Evolutionary conservation across 148 eudicot genomes (phyloP).

Genomic region (Diospyros lotus): DNA sequence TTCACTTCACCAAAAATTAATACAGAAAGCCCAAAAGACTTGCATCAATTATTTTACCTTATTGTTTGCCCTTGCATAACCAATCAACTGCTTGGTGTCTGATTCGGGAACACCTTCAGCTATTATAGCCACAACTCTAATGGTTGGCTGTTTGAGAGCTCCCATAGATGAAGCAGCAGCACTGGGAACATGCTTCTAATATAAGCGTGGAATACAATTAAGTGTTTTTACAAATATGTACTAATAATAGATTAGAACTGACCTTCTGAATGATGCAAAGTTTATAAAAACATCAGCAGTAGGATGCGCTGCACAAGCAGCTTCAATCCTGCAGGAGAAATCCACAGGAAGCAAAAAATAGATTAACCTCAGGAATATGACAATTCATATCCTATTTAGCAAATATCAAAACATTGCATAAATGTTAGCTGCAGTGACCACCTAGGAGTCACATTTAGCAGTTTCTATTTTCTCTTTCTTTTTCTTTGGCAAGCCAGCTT

Average conservation of each 20-base stretch:
- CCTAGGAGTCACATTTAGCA: too few relatives aligned
- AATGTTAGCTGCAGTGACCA: not conserved
- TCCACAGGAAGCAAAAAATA: constrained; percentile 6
- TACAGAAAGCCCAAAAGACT: not conserved
- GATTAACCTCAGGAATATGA: not conserved
- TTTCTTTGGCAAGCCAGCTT: not conserved
- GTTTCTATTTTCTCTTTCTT: too few relatives aligned
- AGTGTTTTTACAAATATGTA: not conserved
- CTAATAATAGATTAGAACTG: constrained; percentile 2
- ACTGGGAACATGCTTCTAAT: constrained; percentile 36
- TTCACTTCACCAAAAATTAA: not conserved
- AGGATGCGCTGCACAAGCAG: constrained; percentile 92
- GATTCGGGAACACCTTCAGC: constrained; percentile 98
- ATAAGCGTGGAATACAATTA: not conserved
- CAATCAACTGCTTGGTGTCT: constrained; percentile 89
- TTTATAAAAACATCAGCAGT: constrained; percentile 98
- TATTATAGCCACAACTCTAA: constrained; percentile 86
- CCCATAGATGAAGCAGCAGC: constrained; percentile 92
- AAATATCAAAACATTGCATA: not conserved
- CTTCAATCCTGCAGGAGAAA: constrained; percentile 66
- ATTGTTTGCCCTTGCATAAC: constrained; percentile 81
- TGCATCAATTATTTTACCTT: constrained; percentile 47
- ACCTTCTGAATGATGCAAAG: constrained; percentile 99
- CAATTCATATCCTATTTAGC: constrained; percentile 2
- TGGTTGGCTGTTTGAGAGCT: constrained; percentile 92